Evolutionary conservation across 495 filamentous ascomycete species (phyloP), one percentile per base, ranked within the genome.

Genomic region (Xylaria sp.): DNA sequence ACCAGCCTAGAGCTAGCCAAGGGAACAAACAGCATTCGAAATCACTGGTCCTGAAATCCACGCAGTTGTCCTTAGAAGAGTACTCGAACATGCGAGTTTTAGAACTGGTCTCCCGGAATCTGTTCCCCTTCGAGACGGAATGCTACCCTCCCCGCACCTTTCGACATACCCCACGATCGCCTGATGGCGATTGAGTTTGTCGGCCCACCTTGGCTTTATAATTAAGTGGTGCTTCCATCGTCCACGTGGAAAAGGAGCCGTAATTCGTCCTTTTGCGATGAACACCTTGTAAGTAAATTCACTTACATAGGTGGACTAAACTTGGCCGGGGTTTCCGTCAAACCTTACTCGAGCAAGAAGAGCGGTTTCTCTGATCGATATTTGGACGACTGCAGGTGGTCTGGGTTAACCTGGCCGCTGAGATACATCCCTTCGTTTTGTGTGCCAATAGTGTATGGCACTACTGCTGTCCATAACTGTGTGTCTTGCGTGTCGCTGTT

Each of bases 111-210:
- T 41, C n/a, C n/a, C 48, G 48, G n/a, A 50, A 50, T 24, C n/a
- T 12, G 40, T 4, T 29, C 21, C 3, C 29, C 12, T 58, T 40
- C 17, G 7, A 59, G 17, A 33, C 61, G 19, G 6, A 6, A 63
- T 63, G 41, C 62, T 44, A 66, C 48, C 29, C 35, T 55, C 64
- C 64, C 64, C 64, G 64, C 64, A 67, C 31, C 43, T 55, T 67
- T 26, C 12, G 46, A 67, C 46, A 17, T 29, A 55, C 64, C 64
- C 64, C 64, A 55, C 64, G 64, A 67, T 67, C 62, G 44, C 24
- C 0, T n/a, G 29, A 52, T 35, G 44, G 11, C 17, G 24, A 21
- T 46, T 44, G 14, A 31, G 40, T 31, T 15, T 44, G 17, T 43
- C 24, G 40, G 41, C 61, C 61, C 61, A 64, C 61, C 41, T 48